These are phyloP conservation scores for Bipolaris cookei DNA, from an alignment of 2,329 filamentous ascomycete genomes.

Conservation along the genomic window DNA sequence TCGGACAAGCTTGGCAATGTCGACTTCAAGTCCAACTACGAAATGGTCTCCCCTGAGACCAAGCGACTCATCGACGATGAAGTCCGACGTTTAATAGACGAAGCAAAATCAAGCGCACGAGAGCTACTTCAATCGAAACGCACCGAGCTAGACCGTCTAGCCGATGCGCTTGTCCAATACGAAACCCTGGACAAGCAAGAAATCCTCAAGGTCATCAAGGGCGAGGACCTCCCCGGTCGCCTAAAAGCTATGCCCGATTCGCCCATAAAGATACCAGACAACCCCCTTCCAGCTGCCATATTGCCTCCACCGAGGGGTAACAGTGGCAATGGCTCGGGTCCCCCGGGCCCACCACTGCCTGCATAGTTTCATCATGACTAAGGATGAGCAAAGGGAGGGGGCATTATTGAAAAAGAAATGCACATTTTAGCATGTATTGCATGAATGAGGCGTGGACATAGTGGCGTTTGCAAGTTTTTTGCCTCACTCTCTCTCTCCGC, in stretches of 20 bases:
- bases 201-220: constrained; percentile 86
- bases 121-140: constrained; percentile 75
- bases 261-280: constrained; percentile 72
- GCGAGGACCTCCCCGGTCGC: constrained; percentile 78
- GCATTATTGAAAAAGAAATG: not conserved
- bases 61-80: constrained; percentile 86
- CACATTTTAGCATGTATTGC: constrained; percentile 4
- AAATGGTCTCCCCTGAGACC: constrained; percentile 81
- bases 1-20: constrained; percentile 86
- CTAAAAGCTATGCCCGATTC: constrained; percentile 63
- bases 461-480: not conserved
- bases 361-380: constrained; percentile 19
- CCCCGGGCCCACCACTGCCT: constrained; percentile 26
- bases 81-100: constrained; percentile 83
- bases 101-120: constrained; percentile 75
- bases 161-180: constrained; percentile 89
- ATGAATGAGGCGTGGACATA: not conserved
- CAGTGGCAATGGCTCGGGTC: constrained; percentile 18
- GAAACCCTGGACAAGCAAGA: constrained; percentile 90
- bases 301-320: constrained; percentile 30
- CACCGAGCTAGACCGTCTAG: constrained; percentile 84
- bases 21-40: constrained; percentile 82
- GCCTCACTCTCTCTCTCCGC: not conserved
- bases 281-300: constrained; percentile 20
- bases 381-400: not conserved